Evolutionary conservation across 1,139 yeast species (phyloP), one percentile per base, ranked within the genome.

Genomic region (Hansenula lynferdii): DNA sequence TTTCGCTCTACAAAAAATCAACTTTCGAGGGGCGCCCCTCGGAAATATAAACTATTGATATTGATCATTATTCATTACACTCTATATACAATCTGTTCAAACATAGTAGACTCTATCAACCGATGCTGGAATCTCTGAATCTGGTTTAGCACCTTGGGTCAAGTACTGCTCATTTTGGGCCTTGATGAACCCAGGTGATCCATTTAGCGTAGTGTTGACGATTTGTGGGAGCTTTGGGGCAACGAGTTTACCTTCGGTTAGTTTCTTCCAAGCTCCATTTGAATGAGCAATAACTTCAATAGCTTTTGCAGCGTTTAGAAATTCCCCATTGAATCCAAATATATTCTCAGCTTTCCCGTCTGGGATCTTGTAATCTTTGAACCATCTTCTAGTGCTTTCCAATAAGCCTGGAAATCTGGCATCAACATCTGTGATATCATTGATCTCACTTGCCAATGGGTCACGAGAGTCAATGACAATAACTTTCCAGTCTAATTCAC

Each of bases 401-500:
- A 92, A 69, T 43, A 92, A 72, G 18, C 94, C 94, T 26, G 98
- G 98, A 69, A 87, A 78, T 55, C 77, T 74, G 36, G 70, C 68
- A 57, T 84, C 86, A 31, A 92, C 95, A 61, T 92, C 98, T 54
- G 75, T 77, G 44, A 92, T 75, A 61, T 81, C 89, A 59, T 85
- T 75, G 56, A 92, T 68, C 61, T 81, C 73, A 31, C 76, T 51
- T 31, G 95, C 90, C 57, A 85, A 68, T 41, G 94, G 90, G 61
- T 92, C 97, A 48, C 77, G 72, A 44, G 77, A 73, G 55, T 89
- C 90, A 50, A 92, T 86, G 35, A 78, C 95, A 53, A 92, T 80
- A 45, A 92, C 73, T 69, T 92, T 92, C 98, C 98, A 92, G 67
- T 92, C 98, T 43, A 96, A 75, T 67, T 92, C 98, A 50, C 97